Percentiles rank a stretch among this genome's conserved stretches.
Evolutionary conservation across 148 eudicot species (phyloP).

Genomic region (Fagopyrum esculentum): DNA sequence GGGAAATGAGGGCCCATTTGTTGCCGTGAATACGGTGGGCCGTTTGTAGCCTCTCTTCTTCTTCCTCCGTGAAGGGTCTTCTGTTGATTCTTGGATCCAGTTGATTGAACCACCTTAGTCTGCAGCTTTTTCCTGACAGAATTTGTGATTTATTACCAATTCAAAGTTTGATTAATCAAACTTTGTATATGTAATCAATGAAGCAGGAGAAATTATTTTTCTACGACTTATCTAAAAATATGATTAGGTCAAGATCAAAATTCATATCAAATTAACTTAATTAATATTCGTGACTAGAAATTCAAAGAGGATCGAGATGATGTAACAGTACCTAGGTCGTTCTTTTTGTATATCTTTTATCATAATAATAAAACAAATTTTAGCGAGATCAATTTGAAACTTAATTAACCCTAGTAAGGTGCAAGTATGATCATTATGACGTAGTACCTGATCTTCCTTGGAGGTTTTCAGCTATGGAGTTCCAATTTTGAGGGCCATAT

Average conservation of each 20-base stretch:
- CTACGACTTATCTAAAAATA: neutral
- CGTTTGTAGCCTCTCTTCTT: conserved; percentile 63
- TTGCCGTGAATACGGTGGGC: conserved; percentile 88
- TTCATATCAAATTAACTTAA: neutral
- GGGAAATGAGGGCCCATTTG: conserved; percentile 85
- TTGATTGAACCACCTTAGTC: conserved; percentile 93
- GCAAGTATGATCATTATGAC: neutral
- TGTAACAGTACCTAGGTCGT: too few relatives aligned
- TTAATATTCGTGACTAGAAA: too few relatives aligned
- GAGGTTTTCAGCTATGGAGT: conserved; percentile 87
- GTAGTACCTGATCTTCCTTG: conserved; percentile 86
- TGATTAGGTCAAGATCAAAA: neutral
- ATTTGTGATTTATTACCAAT: neutral
- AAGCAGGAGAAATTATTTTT: neutral
- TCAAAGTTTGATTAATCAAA: neutral
- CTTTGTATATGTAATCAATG: neutral
- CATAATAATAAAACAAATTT: too few relatives aligned
- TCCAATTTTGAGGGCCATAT: conserved; percentile 94
- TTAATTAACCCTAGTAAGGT: neutral
- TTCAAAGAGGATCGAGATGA: too few relatives aligned
- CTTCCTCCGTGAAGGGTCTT: conserved; percentile 81
- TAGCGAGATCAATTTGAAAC: neutral
- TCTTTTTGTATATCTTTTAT: too few relatives aligned
- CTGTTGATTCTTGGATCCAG: conserved; percentile 86
- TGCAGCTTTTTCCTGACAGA: conserved; percentile 75